Base-by-base conservation (phyloP, 192 early-diverging fungal species). In the Podila epigama region DNA sequence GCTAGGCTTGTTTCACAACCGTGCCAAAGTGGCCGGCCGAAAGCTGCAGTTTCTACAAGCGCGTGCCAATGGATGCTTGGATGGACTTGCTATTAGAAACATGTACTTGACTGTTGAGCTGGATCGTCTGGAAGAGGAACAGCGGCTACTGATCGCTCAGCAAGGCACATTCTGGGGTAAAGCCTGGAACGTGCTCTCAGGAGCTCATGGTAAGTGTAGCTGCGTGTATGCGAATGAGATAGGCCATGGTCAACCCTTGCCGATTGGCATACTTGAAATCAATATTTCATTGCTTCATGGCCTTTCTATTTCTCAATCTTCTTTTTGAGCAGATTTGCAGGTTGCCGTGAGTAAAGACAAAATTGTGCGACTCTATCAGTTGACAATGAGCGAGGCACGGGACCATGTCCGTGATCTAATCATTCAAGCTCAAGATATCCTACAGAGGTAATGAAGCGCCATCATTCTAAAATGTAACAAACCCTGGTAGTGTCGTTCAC, bases 61-160 rank as follows among this genome's bases (percentile, higher is more conserved):
- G 12, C 70, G 81, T 25, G 81, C 84, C 6, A 82, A 81, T 40
- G 81, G 79, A 10, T 82, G 82, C 2, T 60, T 87, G 32, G 86
- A 87, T 65, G 84, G 84, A n/a, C 27, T 87, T 10, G 82, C 83
- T 28, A 83, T 85, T 11, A 73, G 84, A 66, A 85, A 87, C 33
- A 68, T 73, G 20, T 84, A 70, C 63, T 64, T 64, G 69, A 80
- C 18, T 36, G 60, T 60, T 39, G 66, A 50, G 56, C 32, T 51
- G 79, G 77, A 70, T 36, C 66, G 32, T 51, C 68, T 68, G 32
- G 75, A 69, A 62, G 70, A 55, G 63, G 68, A 56, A 42, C 84
- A 54, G 34, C 54, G 4, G 28, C 13, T 22, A 20, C 68, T 29
- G 78, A 84, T 39, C 64, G 79, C 41, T 36, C 44, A 48, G 15